Evolutionary conservation across 345 rosid species (phyloP).

Genomic region (Salix koriyanagi): DNA sequence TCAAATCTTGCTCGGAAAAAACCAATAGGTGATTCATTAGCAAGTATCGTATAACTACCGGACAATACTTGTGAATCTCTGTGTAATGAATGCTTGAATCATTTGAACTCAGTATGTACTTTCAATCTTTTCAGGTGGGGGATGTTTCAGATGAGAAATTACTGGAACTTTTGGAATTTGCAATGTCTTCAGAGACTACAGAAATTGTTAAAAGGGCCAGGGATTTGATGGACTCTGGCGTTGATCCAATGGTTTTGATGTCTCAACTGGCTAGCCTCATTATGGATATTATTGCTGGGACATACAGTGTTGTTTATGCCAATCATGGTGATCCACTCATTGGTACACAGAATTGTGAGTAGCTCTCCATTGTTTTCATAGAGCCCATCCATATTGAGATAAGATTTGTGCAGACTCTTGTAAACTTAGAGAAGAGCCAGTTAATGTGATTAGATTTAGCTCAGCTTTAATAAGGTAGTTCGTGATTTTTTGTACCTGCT

Average conservation of each 20-base stretch:
- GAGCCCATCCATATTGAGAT: background rate
- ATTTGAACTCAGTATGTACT: slow-evolving; percentile 6
- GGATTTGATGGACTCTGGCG: slow-evolving; percentile 92
- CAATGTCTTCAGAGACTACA: slow-evolving; percentile 91
- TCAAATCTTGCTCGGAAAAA: background rate
- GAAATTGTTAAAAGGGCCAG: slow-evolving; percentile 92
- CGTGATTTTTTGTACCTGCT: background rate
- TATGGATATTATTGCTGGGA: slow-evolving; percentile 95
- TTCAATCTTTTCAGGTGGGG: slow-evolving; percentile 50
- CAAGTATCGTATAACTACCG: background rate
- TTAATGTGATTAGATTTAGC: background rate
- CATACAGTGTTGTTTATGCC: slow-evolving; percentile 49
- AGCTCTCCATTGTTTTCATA: slow-evolving; percentile 3
- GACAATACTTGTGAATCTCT: background rate
- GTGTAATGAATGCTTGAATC: background rate
- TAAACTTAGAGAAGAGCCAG: background rate
- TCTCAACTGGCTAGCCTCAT: slow-evolving; percentile 96
- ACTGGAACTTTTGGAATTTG: slow-evolving; percentile 86
- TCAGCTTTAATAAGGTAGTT: background rate
- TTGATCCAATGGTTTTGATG: slow-evolving; percentile 91
- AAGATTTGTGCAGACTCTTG: background rate
- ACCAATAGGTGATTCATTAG: background rate
- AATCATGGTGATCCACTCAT: slow-evolving; percentile 47
- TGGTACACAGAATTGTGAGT: slow-evolving; percentile 75
- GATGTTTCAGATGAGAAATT: slow-evolving; percentile 91